A percentile compares a stretch with the other conserved stretches of the same genome.
These are phyloP conservation scores for Fusarium sambucinum DNA, from an alignment of 2,329 filamentous ascomycete genomes.

Conservation along the genomic window DNA sequence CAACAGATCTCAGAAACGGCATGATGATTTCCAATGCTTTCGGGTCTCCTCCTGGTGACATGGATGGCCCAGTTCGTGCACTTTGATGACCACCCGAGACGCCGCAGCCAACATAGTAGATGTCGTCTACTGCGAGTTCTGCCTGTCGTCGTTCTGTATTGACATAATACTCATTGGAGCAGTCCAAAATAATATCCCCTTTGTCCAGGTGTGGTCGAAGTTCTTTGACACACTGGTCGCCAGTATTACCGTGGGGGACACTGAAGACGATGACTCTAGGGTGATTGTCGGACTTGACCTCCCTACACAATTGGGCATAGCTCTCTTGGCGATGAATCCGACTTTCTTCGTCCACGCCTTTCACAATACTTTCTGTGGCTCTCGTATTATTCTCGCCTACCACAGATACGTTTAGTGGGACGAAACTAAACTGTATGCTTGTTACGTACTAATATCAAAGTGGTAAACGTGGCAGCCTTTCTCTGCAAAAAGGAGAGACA, in stretches of 20 bases:
- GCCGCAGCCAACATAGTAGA: slow-evolving; percentile 7
- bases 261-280: slow-evolving; percentile 7
- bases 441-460: not conserved
- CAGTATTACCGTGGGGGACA: not conserved
- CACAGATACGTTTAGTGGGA: not conserved
- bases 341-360: not conserved
- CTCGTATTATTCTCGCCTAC: not conserved
- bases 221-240: slow-evolving; percentile 1
- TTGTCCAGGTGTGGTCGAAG: not conserved
- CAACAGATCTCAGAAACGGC: not conserved
- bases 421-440: accelerated
- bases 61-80: not conserved
- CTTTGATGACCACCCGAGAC: slow-evolving; percentile 9
- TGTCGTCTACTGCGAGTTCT: not conserved
- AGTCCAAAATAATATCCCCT: slow-evolving; percentile 12
- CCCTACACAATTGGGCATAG: not conserved
- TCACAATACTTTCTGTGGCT: not conserved
- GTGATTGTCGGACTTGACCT: not conserved
- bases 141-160: slow-evolving; percentile 10
- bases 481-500: slow-evolving; percentile 4
- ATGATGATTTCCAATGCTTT: slow-evolving; percentile 1
- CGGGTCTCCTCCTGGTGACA: slow-evolving; percentile 14
- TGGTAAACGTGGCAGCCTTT: slow-evolving; percentile 14
- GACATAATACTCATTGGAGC: slow-evolving; percentile 11
- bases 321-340: not conserved